Evolutionary conservation across 2,329 filamentous ascomycete species (phyloP), one percentile per base, ranked within the genome.

Genomic region (Alternaria metachromatica): DNA sequence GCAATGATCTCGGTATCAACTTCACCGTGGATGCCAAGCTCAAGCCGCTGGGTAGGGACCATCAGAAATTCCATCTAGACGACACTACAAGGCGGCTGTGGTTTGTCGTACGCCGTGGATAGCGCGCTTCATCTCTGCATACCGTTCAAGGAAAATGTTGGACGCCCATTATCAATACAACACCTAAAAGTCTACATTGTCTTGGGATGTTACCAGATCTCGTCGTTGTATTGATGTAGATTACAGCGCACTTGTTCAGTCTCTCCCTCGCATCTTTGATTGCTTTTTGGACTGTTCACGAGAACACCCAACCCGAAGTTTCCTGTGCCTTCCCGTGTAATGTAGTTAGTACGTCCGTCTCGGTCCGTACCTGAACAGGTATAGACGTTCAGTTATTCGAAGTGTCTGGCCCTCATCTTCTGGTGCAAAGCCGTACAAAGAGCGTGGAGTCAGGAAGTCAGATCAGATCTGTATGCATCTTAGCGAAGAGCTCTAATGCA

Each of bases 1-100:
- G 79, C 13, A 58, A 73, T 6, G 64, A 71, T 50, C 73, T 78
- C 15, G 76, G 76, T 3, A 56, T 73, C n/a, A 58, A 63, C 8
- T 75, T 76, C 54, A 53, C 46, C 4, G 70, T 78, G 5, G 62
- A 72, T 11, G 69, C 69, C 21, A 61, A 53, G 13, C 65, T 76
- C 8, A 46, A 66, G 21, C 25, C 48, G 18, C 59, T 72, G 3
- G 11, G 50, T 10, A 28, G 28, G 3, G 60, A 60, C 33, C 66
- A 71, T 43, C 63, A 60, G 12, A 58, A 50, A 6, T 69, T 64
- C 41, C 62, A 70, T 23, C 37, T 60, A 5, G 60, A 60, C 21
- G 63, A 71, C 18, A 70, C 0, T 18, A 41, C 67, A 3, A 68
- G 63, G 26, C 67, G 67, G 30, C 67, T 76, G 23, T 62, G 62